Evolutionary conservation across 176 grass and related monocot genomes (phyloP), one percentile per base, ranked within the genome.

Genomic region (Tillandsia fasciculata): DNA sequence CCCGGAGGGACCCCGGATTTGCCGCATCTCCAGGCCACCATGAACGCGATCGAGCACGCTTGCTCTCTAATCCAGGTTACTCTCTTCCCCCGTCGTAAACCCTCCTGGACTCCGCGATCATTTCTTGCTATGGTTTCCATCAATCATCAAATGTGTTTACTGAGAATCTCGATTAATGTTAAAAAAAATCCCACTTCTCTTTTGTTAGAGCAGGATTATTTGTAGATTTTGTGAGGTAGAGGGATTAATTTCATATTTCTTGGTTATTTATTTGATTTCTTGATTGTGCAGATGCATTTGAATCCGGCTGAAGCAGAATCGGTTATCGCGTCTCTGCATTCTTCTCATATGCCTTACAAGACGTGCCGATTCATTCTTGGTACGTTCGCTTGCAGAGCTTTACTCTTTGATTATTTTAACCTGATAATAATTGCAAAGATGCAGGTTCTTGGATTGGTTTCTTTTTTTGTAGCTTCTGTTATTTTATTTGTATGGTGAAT

Each of bases 311-410:
- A 92, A 72, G 94, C 86, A 8, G 89, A 97, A 73, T 87, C 78
- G 80, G 82, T 97, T 48, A 87, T 97, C 64, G 54, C 74, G 52
- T 83, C 86, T 14, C 63, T 97, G 70, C 86, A 82, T 75, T 87
- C 75, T 22, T 92, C 94, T 78, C 68, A 80, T 13, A 92, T 97
- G 94, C 94, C 89, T 72, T 97, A 92, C 76, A 86, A 90, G 65
- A 71, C 84, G 42, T 97, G 94, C 86, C 78, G 79, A 53, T 97
- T 92, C 80, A 92, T 97, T 78, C 86, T 97, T 65, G 94, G 94
- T 97, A 92, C 63, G 79, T 63, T 85, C 24, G 20, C 13, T 13
- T 17, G 80, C 70, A 15, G 28, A 56, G 61, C 63, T 18, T 71
- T 70, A 50, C 24, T 74, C 1, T 49, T 42, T 56, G 11, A 50